phyloP scores from a whole-genome alignment of 2,329 filamentous ascomycete genomes.

The Arthrinium phaeospermum region DNA sequence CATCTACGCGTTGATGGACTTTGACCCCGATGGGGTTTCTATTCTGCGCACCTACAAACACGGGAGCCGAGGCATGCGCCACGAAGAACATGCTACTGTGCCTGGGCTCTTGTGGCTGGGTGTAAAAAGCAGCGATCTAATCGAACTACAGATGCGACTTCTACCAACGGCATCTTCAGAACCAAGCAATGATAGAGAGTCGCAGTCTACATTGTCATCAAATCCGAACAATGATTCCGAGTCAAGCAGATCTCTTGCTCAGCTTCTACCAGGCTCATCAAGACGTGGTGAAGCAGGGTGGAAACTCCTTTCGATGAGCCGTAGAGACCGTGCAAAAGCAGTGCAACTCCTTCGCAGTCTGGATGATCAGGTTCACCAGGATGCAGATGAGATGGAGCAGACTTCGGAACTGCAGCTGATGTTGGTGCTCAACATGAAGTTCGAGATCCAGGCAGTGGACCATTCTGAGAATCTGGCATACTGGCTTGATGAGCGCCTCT shows the following conservation, averaged over 20 bases:
- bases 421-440: conserved; percentile 76
- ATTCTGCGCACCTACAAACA: conserved; percentile 78
- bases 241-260: conserved; percentile 21
- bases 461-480: conserved; percentile 53
- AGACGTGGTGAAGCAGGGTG: neutral
- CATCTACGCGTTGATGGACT: conserved; percentile 72
- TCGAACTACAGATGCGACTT: conserved; percentile 23
- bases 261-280: neutral
- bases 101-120: conserved; percentile 70
- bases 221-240: neutral
- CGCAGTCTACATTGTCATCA: neutral
- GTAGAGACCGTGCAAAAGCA: conserved; percentile 64
- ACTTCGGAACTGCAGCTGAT: conserved; percentile 70
- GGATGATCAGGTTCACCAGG: conserved; percentile 32
- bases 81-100: conserved; percentile 60
- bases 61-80: conserved; percentile 66
- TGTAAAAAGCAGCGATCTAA: conserved; percentile 51
- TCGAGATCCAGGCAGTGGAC: conserved; percentile 77
- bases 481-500: conserved; percentile 56
- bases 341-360: conserved; percentile 55
- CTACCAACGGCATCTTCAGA: neutral
- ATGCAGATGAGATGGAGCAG: conserved; percentile 45
- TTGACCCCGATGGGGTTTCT: conserved; percentile 75
- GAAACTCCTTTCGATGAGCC: conserved; percentile 47
- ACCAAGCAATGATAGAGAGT: conserved; percentile 4